Base-by-base conservation (phyloP, 2,329 filamentous ascomycete species). In the Xylariaceae sp. region DNA sequence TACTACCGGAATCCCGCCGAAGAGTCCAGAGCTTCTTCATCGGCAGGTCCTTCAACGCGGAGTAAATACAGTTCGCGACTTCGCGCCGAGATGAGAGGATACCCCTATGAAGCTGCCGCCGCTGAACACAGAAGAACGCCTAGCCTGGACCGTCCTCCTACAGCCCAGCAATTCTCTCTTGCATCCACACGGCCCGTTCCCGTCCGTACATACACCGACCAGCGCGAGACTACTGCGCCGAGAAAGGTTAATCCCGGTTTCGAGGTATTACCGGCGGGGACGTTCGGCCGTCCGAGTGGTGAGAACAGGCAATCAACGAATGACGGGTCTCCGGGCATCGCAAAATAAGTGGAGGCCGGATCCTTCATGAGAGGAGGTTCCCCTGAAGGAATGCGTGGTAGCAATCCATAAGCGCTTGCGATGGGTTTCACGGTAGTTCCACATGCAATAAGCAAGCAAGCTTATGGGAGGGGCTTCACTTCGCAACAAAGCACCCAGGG, bases 181-280 rank as follows among this genome's bases (percentile, higher is more conserved):
- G 65, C 65, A 4, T 61, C 64, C 1, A 63, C 52, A 15, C 55
- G 64, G 44, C 67, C 68, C 50, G 60, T 52, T 37, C 70, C 70
- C 7, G 60, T 65, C 17, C 67, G 71, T 13, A 69, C 65, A 2
- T 71, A 72, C 56, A 68, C 39, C 5, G 51, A 63, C 35, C 52
- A 55, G 15, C 58, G 55, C 13, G 58, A 58, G 18, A 70, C 49
- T 34, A 51, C 23, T 7, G 65, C 56, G 10, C 61, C 67, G 1
- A 67, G 70, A 39, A 62, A 62, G 39, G 68, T 71, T 2, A 72
- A 72, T 44, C 57, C 64, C 3, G 70, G 70, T 1, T 72, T 72
- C 35, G 70, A 72, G 39, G 60, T 72, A 49, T 60, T 72, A 35
- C 70, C 70, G 2, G 70, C 69, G 9, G 70, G 70, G 1, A 71